Evolutionary conservation across 768 basidiomycete species (phyloP).

Genomic region (Phanerochaete carnosa): DNA sequence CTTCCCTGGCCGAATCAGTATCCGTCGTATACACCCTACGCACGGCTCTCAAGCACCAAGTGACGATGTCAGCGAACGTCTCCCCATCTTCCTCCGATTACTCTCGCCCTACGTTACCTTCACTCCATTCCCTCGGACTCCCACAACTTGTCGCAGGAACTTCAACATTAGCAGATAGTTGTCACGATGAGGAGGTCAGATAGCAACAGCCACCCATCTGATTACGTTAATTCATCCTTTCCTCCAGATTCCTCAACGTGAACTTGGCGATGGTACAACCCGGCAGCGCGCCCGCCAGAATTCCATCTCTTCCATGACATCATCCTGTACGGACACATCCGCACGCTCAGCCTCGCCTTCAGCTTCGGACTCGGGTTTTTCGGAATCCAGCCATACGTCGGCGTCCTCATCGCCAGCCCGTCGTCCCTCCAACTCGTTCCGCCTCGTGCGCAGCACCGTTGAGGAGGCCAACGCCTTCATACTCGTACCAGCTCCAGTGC

Average conservation of each 20-base stretch:
- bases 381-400: conserved; percentile 2
- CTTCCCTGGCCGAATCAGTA: conserved; percentile 25
- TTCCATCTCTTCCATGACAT: conserved; percentile 37
- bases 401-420: neutral
- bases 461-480: conserved; percentile 53
- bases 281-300: conserved; percentile 16
- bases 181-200: neutral
- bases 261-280: neutral
- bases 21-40: conserved; percentile 14
- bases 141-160: conserved; percentile 3
- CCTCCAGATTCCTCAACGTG: neutral
- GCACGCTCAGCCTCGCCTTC: conserved; percentile 24
- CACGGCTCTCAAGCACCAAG: conserved; percentile 2
- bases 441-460: conserved; percentile 48
- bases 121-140: conserved; percentile 48
- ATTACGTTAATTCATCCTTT: neutral
- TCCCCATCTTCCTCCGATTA: conserved; percentile 12
- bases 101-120: conserved; percentile 48
- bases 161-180: too few relatives aligned
- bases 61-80: conserved; percentile 11
- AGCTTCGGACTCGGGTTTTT: neutral
- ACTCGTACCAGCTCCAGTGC: conserved; percentile 25
- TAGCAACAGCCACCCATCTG: too few relatives aligned
- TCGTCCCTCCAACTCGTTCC: conserved; percentile 10
- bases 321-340: conserved; percentile 38